Base-by-base conservation (phyloP, 352 stramenopile species). In the Peronosclerospora sorghi region DNA sequence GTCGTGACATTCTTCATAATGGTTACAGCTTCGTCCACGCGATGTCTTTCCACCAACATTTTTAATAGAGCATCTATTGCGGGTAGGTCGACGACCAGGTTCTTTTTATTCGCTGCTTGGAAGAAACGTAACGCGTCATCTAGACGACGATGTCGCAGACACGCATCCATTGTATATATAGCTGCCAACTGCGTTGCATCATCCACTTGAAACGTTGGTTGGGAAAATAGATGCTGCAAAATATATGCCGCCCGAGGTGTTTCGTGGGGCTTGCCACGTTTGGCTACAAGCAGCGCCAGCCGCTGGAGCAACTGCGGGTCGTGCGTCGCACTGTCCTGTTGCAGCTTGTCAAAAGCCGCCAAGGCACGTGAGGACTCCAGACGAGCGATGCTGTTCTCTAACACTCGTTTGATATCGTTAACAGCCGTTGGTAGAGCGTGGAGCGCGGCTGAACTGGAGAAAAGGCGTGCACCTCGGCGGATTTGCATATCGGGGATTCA, bases 121-220 rank as follows among this genome's bases (percentile, higher is more conserved):
- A 75, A 77, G 20, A 86, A 49, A 34, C 71, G 45, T 14, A 78
- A 39, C 0, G 74, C 74, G 41, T 84, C 59, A 23, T 58, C 17
- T 17, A 83, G 48, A 44, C 79, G 58, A 2, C 62, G 35, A 32
- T 73, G 53, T 5, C 62, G 51, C 19, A 83, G 40, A 60, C 74
- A 86, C 18, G 59, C 67, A 36, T 83, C 69, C n/a, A 77, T 42
- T 13, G 81, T 64, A 54, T 76, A 83, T 41, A 86, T 84, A 18
- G 55, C 66, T 30, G 74, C 74, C 26, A 86, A 42, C 32, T 77
- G 74, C 39, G 71, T 86, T 12, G 59, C 56, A 35, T 86, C 74
- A 44, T 82, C 70, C n/a, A 54, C 39, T n/a, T 59, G 12, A n/a
- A 83, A 69, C 13, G 45, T 20, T 13, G 68, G 54, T 6, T 30